Conservation (phyloP, 768 basidiomycete species). For the Mycena metata region DNA sequence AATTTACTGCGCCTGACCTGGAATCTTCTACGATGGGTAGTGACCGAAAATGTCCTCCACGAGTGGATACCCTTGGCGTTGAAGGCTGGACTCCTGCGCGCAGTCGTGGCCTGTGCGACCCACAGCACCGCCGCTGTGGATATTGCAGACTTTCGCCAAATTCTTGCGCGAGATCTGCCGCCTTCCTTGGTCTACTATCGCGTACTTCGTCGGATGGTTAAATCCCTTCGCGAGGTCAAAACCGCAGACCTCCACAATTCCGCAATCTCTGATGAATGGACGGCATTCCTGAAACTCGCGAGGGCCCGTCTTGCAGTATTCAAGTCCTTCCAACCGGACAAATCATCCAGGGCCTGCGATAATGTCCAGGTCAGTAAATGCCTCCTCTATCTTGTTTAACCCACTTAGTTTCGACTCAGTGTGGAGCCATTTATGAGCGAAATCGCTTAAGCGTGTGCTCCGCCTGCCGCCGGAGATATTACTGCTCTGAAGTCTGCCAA, state of each 20-base stretch:
- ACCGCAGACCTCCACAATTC: neutral
- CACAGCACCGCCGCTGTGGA: neutral
- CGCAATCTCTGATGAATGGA: constrained; percentile 10
- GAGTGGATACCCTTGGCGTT: constrained; percentile 1
- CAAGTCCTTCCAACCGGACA: neutral
- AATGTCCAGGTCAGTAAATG: neutral
- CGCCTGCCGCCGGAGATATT: neutral
- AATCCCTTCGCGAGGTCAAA: neutral
- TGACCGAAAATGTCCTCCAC: neutral
- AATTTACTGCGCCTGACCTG: neutral
- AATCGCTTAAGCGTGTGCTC: neutral
- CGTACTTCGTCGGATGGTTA: neutral
- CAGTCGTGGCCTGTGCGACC: constrained; percentile 1
- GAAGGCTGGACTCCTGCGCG: constrained; percentile 13
- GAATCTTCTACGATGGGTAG: constrained; percentile 11
- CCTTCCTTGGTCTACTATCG: constrained; percentile 8
- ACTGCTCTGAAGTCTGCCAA: constrained; percentile 17
- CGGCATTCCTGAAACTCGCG: constrained; percentile 7
- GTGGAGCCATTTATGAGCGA: neutral
- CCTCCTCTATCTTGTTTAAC: neutral
- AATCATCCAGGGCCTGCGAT: neutral
- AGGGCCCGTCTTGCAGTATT: neutral
- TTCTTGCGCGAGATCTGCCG: neutral
- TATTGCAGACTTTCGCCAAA: neutral
- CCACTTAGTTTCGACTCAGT: neutral